Conservation (phyloP, 331 rosid species). For the Erythrophleum ivorense region DNA sequence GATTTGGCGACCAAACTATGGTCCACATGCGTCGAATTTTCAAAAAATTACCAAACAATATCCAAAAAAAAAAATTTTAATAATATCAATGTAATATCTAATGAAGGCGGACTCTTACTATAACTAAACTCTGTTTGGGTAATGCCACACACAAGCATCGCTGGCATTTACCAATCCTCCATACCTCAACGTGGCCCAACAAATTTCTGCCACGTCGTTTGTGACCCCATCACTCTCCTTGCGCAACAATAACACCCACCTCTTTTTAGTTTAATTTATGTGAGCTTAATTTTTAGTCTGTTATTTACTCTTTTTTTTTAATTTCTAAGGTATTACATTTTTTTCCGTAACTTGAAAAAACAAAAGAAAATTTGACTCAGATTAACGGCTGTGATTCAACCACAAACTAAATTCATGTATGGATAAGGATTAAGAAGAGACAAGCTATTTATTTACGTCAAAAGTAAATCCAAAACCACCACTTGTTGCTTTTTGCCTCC, state of each 20-base stretch:
- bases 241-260: slow-evolving; percentile 39
- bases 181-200: slow-evolving; percentile 52
- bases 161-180: slow-evolving; percentile 10
- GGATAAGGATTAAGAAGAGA: slow-evolving; percentile 68
- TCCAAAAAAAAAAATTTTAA: not conserved
- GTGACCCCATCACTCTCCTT: not conserved
- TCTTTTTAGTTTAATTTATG: not conserved
- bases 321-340: no score
- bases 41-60: not conserved
- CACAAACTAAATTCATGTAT: not conserved
- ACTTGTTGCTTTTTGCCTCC: slow-evolving; percentile 7
- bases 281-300: no score
- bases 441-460: slow-evolving; percentile 39
- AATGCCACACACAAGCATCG: slow-evolving; percentile 45
- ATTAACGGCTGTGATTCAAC: slow-evolving; percentile 35
- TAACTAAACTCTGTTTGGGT: slow-evolving; percentile 37
- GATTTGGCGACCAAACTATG: slow-evolving; percentile 38
- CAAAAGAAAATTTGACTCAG: no score
- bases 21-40: slow-evolving; percentile 41
- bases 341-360: no score
- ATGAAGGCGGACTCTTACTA: slow-evolving; percentile 35
- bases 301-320: no score
- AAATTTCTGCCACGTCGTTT: slow-evolving; percentile 29
- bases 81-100: not conserved
- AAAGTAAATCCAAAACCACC: slow-evolving; percentile 40